Base-by-base conservation (phyloP, 2,329 filamentous ascomycete genomes). In the Cadophora gregata region DNA sequence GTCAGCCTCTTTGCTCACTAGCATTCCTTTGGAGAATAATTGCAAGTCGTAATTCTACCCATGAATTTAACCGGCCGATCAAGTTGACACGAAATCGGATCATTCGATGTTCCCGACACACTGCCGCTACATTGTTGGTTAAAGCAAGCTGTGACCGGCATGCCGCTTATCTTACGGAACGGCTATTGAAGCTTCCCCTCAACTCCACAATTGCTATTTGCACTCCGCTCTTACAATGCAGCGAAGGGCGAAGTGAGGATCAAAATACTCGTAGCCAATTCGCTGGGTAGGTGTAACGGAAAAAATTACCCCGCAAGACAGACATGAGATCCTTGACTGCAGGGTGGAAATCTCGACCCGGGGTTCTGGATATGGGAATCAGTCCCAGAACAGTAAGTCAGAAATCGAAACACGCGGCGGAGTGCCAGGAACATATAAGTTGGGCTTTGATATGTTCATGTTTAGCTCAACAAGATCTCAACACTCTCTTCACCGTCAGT, bases 221-320 rank as follows among this genome's bases (percentile, higher is more conserved):
- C 50, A 55, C 50, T 55, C 38, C 38, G 38, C 42, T 47, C n/a
- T 47, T 47, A 21, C 42, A 47, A 47, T 21, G 42, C 42, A 47
- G n/a, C 42, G 42, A 47, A 9, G 21, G 21, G 19, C 42, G 42
- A 47, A 10, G n/a, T 21, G 42, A 21, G 2, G 1, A 2, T 21
- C 21, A 9, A 1, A 7, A 21, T 21, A 21, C 19, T 47, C 1
- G n/a, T 21, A 7, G 1, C 19, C 21, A 19, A 47, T 47, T 47
- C 4, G 42, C 42, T 47, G 42, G 42, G 6, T 47, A 47, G 7
- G 21, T 47, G 3, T n/a, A 47, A 47, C 6, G 42, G 42, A 47
- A 8, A 21, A 47, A 47, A 21, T 19, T 21, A 47, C 42, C 19
- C 42, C 42, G 42, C 42, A 6, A 21, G 42, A 19, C 8, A 9